Base-by-base conservation (phyloP, 148 eudicot genomes). In the Spergularia marina region DNA sequence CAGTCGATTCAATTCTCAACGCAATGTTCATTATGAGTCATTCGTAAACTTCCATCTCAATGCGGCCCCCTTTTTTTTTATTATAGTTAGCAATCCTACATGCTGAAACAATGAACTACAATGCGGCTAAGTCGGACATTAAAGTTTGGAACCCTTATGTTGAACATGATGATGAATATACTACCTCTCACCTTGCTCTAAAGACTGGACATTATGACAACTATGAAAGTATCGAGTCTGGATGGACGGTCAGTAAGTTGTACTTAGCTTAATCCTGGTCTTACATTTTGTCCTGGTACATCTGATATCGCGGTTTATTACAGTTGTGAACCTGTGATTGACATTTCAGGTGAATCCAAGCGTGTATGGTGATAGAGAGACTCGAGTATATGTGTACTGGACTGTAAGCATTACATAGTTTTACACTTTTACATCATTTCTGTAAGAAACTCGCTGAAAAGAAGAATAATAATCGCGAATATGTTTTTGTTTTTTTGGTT, bases 141-240 rank as follows among this genome's bases (percentile, higher is more conserved):
- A 74, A 68, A 79, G 82, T 79, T 36, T 79, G 74, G 74, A 74
- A 58, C 53, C 82, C 82, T 59, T 39, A 4, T 10, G 74, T 79
- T 1, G 77, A 74, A 74, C 54, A 74, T 60, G 82, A 79, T 68
- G 82, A 79, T 74, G 82, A 79, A 53, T 79, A 79, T 52, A 79
- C 78, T 53, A 52, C 74, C 55, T 79, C 82, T 53, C 77, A 70
- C 10, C 74, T 79, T 60, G 74, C 78, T 59, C 53, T 79, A 10
- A 74, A 74, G 68, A 74, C 10, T 5, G 82, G 82, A 44, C 77
- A 70, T 68, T 68, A 60, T 21, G 0, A 74, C 23, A 49, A 20
- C 62, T 79, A 74, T 68, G 82, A 74, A 36, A 68, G 82, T 61
- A 10, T 79, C 2, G 82, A 79, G 59, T 65, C 82, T 79, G 78